Conservation (phyloP, 305 asterid genomes). For the Fraxinus paxiana region DNA sequence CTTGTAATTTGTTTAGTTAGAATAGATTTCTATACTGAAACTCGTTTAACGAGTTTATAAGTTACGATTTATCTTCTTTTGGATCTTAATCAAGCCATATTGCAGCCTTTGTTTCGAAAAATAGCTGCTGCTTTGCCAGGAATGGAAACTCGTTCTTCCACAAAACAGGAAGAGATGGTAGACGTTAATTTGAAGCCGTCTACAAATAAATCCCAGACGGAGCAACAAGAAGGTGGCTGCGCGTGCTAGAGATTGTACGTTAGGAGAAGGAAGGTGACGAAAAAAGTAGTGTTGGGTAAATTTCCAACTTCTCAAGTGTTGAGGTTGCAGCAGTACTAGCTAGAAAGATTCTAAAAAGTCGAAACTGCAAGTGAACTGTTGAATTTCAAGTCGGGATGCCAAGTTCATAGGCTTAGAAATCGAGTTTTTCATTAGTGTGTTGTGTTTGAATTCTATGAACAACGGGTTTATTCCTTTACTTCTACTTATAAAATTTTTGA, state of each 20-base stretch:
- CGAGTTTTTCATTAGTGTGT: background rate
- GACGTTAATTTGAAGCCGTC: conserved; percentile 47
- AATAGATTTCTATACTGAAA: background rate
- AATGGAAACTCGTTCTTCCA: conserved; percentile 44
- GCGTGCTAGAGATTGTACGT: conserved; percentile 33
- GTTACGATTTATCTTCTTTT: background rate
- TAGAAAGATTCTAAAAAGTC: background rate
- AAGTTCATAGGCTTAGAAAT: background rate
- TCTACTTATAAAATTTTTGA: background rate
- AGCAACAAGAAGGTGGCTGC: conserved; percentile 46
- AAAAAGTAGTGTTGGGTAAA: background rate
- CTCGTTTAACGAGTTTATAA: background rate
- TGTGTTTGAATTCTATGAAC: background rate
- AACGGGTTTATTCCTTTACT: background rate
- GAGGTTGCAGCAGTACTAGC: background rate
- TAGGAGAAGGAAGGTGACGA: background rate
- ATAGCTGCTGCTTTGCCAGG: conserved; percentile 50
- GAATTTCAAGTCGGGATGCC: background rate
- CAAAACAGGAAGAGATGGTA: conserved; percentile 48
- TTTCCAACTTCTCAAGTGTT: too few species aligned
- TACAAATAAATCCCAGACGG: conserved; percentile 27
- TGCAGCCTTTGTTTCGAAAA: conserved; percentile 48
- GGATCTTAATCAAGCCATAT: background rate
- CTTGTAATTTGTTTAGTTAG: background rate
- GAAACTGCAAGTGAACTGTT: background rate